Percentiles rank a stretch among this genome's conserved stretches.
phyloP scores from a whole-genome alignment of 2,329 filamentous ascomycete genomes.

The Hypoxylon sp. region DNA sequence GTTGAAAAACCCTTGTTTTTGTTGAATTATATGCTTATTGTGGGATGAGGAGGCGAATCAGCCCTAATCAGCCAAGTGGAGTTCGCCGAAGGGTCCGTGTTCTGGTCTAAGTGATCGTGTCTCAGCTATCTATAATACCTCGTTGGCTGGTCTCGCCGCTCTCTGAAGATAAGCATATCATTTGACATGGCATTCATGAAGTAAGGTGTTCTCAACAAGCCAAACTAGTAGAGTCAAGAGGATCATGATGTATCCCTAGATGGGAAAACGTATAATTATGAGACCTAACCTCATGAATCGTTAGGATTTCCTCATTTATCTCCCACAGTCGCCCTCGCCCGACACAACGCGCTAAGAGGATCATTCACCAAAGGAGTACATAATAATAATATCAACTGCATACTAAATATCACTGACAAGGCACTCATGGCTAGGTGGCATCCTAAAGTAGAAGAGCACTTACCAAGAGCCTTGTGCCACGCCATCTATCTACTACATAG shows the following conservation, averaged over 20 bases:
- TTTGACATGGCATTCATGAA: not conserved
- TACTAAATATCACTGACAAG: not conserved
- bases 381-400: not conserved
- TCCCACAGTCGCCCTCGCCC: not conserved
- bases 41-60: not conserved
- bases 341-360: not conserved
- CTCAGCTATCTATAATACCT: not conserved
- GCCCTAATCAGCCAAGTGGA: conserved; percentile 13
- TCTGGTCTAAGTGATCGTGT: not conserved
- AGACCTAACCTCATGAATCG: not conserved
- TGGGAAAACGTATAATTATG: not conserved
- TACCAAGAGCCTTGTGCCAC: not conserved
- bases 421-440: not conserved
- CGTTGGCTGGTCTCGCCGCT: not conserved
- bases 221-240: not conserved
- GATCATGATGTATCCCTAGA: not conserved
- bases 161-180: not conserved
- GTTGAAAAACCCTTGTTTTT: not conserved
- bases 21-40: not conserved
- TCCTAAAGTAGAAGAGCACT: not conserved
- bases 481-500: not conserved
- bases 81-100: conserved; percentile 2
- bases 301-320: not conserved
- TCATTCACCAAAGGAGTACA: not conserved
- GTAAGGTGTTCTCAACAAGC: not conserved